Conservation (phyloP, 2,329 filamentous ascomycete species). For the Penicillium corylophilum region DNA sequence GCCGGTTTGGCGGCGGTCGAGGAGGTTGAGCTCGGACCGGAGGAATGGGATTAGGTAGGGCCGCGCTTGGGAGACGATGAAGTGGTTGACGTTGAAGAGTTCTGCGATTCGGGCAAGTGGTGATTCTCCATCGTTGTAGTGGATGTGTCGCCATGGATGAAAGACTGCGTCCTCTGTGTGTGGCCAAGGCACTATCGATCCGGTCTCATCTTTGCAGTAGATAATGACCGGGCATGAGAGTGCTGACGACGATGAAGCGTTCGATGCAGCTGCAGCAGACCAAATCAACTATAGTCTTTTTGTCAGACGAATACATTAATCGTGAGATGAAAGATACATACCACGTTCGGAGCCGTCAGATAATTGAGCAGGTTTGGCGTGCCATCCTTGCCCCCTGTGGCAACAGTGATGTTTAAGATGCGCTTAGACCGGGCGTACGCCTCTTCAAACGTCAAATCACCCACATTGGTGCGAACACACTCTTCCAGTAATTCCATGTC, state of each 20-base stretch:
- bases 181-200: slow-evolving; percentile 72
- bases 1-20: slow-evolving; percentile 59
- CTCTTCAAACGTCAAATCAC: slow-evolving; percentile 89
- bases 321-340: slow-evolving; percentile 48
- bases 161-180: slow-evolving; percentile 61
- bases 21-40: slow-evolving; percentile 75
- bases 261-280: slow-evolving; percentile 45
- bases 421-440: slow-evolving; percentile 82
- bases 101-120: slow-evolving; percentile 72
- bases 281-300: slow-evolving; percentile 58
- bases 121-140: slow-evolving; percentile 65
- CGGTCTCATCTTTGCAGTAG: slow-evolving; percentile 74
- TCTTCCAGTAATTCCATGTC: slow-evolving; percentile 80
- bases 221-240: slow-evolving; percentile 67
- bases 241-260: slow-evolving; percentile 56
- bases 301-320: background rate
- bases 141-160: slow-evolving; percentile 66
- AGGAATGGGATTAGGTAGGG: slow-evolving; percentile 88
- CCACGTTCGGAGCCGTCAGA: slow-evolving; percentile 87
- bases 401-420: slow-evolving; percentile 88
- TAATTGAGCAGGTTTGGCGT: slow-evolving; percentile 88
- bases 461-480: slow-evolving; percentile 80
- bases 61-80: slow-evolving; percentile 87
- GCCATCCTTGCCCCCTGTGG: slow-evolving; percentile 69
- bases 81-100: slow-evolving; percentile 92